Evolutionary conservation across 2,329 filamentous ascomycete species (phyloP).

Genomic region (Penicillium occitanis): DNA sequence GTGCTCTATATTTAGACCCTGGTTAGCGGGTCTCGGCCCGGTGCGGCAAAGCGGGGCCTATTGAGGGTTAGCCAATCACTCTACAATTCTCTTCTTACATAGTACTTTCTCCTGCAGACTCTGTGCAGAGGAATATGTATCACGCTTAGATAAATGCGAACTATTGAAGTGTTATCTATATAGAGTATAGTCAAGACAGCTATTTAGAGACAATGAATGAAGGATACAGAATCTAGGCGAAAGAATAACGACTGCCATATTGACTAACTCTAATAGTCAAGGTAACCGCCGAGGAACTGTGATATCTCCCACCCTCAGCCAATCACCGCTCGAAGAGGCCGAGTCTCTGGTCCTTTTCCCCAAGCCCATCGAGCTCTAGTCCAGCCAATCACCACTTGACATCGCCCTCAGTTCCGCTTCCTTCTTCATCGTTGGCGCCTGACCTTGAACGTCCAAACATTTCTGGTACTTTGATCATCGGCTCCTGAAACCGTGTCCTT

Average conservation of each 20-base stretch:
- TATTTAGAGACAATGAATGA: not conserved
- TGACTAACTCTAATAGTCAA: not conserved
- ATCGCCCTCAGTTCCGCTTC: not conserved
- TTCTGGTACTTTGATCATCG: constrained; percentile 3
- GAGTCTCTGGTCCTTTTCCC: not conserved
- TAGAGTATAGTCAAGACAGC: not conserved
- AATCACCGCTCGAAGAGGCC: constrained; percentile 4
- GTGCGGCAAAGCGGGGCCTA: constrained; percentile 9
- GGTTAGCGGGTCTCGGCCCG: constrained; percentile 20
- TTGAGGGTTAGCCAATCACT: not conserved
- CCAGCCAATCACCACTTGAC: constrained; percentile 7
- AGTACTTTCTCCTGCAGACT: not conserved
- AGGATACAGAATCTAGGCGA: not conserved
- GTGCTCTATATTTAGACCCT: constrained; percentile 14
- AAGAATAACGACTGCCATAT: not conserved
- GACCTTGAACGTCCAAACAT: constrained; percentile 7
- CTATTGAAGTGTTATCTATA: not conserved
- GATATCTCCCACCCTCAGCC: not conserved
- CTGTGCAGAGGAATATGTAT: not conserved
- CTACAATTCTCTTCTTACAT: not conserved
- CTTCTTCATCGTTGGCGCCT: constrained; percentile 14
- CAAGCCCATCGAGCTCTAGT: constrained; percentile 13
- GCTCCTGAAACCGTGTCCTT: constrained; percentile 6
- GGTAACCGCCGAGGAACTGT: not conserved
- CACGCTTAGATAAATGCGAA: not conserved